Conservation (phyloP, 1,139 yeast species). For the Pichia inconspicua region DNA sequence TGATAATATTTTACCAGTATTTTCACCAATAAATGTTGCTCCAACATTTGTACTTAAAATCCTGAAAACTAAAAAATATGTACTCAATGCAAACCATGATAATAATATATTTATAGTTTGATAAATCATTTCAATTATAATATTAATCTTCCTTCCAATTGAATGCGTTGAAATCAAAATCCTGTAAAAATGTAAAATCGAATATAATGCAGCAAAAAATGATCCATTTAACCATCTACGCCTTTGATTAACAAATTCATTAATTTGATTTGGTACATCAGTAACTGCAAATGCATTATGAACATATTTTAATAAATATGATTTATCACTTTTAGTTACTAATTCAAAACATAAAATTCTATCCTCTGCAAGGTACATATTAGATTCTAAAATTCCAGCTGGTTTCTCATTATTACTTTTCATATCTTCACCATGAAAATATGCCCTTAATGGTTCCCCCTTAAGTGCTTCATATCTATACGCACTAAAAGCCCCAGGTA, state of each 20-base stretch:
- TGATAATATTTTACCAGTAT: conserved; percentile 59
- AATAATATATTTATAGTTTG: conserved; percentile 58
- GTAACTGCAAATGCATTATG: conserved; percentile 75
- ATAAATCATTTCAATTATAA: conserved; percentile 63
- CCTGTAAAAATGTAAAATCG: conserved; percentile 61
- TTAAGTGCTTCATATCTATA: conserved; percentile 66
- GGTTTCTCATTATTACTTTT: conserved; percentile 41
- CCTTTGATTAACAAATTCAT: conserved; percentile 69
- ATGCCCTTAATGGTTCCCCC: conserved; percentile 72
- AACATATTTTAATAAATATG: conserved; percentile 63
- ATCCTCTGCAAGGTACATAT: conserved; percentile 81
- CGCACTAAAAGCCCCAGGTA: conserved; percentile 86
- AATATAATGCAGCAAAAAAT: conserved; percentile 72
- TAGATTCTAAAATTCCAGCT: conserved; percentile 68
- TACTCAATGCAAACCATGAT: conserved; percentile 73
- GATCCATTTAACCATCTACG: conserved; percentile 85
- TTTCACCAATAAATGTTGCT: conserved; percentile 36
- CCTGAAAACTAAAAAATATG: conserved; percentile 68
- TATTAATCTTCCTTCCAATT: conserved; percentile 47
- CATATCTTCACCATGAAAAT: conserved; percentile 74
- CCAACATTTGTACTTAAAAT: conserved; percentile 47
- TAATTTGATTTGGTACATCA: conserved; percentile 69
- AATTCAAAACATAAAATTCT: conserved; percentile 76
- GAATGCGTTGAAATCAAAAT: conserved; percentile 64
- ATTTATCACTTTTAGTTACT: conserved; percentile 56